Evolutionary conservation across 345 rosid genomes (phyloP).

Genomic region (Sisymbrium irio): DNA sequence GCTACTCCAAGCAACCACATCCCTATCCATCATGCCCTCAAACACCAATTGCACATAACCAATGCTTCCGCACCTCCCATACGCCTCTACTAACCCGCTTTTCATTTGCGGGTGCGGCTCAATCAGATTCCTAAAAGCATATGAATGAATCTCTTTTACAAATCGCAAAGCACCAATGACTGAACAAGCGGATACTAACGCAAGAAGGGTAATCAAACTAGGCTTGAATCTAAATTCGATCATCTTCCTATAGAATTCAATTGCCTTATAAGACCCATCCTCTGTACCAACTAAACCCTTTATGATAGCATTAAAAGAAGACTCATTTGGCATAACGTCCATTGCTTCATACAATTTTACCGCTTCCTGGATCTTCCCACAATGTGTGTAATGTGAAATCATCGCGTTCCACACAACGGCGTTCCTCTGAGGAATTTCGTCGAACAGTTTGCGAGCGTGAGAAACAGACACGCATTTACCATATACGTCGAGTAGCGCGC

Average conservation of each 20-base stretch:
- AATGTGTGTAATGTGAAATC: constrained; percentile 49
- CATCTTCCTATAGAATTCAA: constrained; percentile 53
- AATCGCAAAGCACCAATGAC: constrained; percentile 39
- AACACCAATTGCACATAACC: constrained; percentile 40
- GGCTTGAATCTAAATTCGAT: constrained; percentile 43
- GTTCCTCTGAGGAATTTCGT: constrained; percentile 55
- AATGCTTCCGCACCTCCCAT: constrained; percentile 55
- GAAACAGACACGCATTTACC: constrained; percentile 51
- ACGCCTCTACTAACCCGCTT: constrained; percentile 58
- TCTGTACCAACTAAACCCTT: constrained; percentile 42
- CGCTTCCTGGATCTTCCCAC: constrained; percentile 38
- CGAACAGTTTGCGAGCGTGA: constrained; percentile 53
- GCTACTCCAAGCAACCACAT: constrained; percentile 71
- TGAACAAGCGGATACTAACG: constrained; percentile 51
- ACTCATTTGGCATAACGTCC: constrained; percentile 51
- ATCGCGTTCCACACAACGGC: constrained; percentile 57
- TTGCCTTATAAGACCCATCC: constrained; percentile 49
- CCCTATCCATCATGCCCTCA: constrained; percentile 39
- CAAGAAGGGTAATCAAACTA: constrained; percentile 59
- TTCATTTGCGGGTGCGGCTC: constrained; percentile 48
- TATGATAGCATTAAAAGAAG: constrained; percentile 54
- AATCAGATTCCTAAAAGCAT: constrained; percentile 43
- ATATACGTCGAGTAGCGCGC: constrained; percentile 49
- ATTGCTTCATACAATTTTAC: constrained; percentile 38
- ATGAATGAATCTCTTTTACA: constrained; percentile 57